Evolutionary conservation across 1,284 basidiomycete species (phyloP), one percentile per base, ranked within the genome.

Genomic region (Moesziomyces sp.): DNA sequence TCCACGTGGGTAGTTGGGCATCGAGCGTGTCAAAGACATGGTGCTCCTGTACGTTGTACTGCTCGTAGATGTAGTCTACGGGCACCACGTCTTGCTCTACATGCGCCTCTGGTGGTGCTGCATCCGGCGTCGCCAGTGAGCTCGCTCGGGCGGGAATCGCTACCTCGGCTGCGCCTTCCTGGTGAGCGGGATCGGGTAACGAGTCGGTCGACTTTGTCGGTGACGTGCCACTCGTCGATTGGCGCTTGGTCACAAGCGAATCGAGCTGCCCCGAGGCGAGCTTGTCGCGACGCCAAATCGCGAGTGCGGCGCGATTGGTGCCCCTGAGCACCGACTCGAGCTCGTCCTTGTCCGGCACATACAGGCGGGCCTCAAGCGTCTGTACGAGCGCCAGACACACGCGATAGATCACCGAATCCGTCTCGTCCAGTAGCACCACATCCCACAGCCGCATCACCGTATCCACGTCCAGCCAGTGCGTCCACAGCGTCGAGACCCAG

Each of bases 361-460:
- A 82, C 34, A 83, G 59, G 13, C 81, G 50, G 5, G 76, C 59
- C 44, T 79, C 79, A 13, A 83, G 57, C 24, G 73, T 70, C 54
- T 76, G 61, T 14, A 83, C 62, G 21, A 83, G 47, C 28, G 73
- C 80, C n/a, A 83, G 55, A 30, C 76, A 75, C 1, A 65, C 70
- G 13, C 81, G 57, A 55, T 77, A 83, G 34, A 83, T 63, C 9
- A 76, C 34, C 26, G 70, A 59, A 40, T 82, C 80, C 4, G 69
- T 65, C 47, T 80, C 77, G 23, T 81, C 80, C 26, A 82, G 46
- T 23, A 82, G 47, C 26, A 82, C 71, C 8, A 76, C 71, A 53
- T 82, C 81, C 81, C 81, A 82, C 8, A 82, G 34, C 11, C 75
- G 58, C 57, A 75, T 68, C 21, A 78, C 81, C 0, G 76, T 75